Evolutionary conservation across 2,329 filamentous ascomycete genomes (phyloP), one percentile per base, ranked within the genome.

Genomic region (Microcyclospora pomicola): DNA sequence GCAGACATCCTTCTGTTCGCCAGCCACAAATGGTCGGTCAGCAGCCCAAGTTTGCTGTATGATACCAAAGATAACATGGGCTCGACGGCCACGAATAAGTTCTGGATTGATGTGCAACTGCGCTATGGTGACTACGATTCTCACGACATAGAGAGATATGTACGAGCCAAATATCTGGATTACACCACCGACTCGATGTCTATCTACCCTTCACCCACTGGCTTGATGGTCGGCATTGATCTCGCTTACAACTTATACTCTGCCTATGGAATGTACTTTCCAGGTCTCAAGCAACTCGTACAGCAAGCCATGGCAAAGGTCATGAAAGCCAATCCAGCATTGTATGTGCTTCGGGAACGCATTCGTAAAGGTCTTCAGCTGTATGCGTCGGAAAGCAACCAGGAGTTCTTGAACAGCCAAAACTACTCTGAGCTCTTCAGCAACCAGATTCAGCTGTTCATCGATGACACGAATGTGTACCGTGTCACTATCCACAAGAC

Each of bases 401-500:
- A 98, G 56, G 92, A 98, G 64, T 98, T 98, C 70, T 65, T 98
- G 49, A 98, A 98, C 67, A 96, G 88, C 1, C 91, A 98, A 64
- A 98, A 98, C 60, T 98, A 98, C 67, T 95, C 91, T 0, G 91
- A 98, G 59, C 71, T 98, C 28, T 98, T 98, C 71, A 98, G 88
- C 69, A 94, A 95, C 62, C 88, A 96, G 66, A 93, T 92, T 24
- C 91, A 98, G 66, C 72, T 98, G 34, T 98, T 98, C 67, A 96
- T 98, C 47, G 91, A 98, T 52, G 91, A 98, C 58, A 98, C 91
- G 43, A 98, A 98, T 54, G 92, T 98, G 36, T 98, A 98, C 59
- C 87, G 91, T 67, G 91, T 98, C 44, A 98, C 91, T 0, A 98
- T 98, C 46, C 91, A 98, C 71, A 98, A 98, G 75, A 98, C 91